phyloP scores from a whole-genome alignment of 2,329 filamentous ascomycete species.

The Penicillium rolfsii region DNA sequence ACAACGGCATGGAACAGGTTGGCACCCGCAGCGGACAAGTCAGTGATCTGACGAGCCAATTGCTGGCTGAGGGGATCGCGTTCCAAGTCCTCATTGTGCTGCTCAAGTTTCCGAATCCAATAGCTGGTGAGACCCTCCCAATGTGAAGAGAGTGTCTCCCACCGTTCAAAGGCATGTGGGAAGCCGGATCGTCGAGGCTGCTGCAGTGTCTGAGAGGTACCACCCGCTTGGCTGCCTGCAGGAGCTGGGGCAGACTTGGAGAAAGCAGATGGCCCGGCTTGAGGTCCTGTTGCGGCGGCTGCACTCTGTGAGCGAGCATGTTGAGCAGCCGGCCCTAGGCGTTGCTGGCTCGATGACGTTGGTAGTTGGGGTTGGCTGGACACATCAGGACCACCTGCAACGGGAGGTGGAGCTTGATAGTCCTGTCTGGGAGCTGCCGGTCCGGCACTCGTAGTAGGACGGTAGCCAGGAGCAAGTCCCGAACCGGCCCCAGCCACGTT shows the following conservation, averaged over 20 bases:
- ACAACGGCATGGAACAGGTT: slow-evolving; percentile 98
- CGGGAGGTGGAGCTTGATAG: slow-evolving; percentile 19
- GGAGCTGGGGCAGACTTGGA: slow-evolving; percentile 34
- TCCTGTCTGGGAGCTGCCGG: slow-evolving; percentile 24
- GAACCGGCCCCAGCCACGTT: slow-evolving; percentile 16
- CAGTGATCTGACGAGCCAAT: slow-evolving; percentile 89
- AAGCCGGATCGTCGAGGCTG: slow-evolving; percentile 67
- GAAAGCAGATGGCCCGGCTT: slow-evolving; percentile 24
- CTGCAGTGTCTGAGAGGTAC: slow-evolving; percentile 38
- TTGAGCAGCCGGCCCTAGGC: slow-evolving; percentile 32
- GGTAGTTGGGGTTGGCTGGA: slow-evolving; percentile 23
- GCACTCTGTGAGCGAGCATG: slow-evolving; percentile 27
- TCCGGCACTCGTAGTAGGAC: slow-evolving; percentile 17
- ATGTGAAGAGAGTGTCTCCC: slow-evolving; percentile 94
- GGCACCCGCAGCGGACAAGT: slow-evolving; percentile 93
- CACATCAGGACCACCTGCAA: slow-evolving; percentile 2
- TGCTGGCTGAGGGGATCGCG: slow-evolving; percentile 83
- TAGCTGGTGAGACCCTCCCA: slow-evolving; percentile 98
- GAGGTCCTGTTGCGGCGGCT: slow-evolving; percentile 22
- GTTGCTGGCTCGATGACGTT: slow-evolving; percentile 25
- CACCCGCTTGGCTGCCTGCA: slow-evolving; percentile 28
- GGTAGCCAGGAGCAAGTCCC: slow-evolving; percentile 18
- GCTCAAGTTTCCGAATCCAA: slow-evolving; percentile 91
- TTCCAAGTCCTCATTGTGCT: slow-evolving; percentile 83
- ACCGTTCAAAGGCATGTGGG: slow-evolving; percentile 94